Conservation (phyloP, 73 alveolate genomes). For the Blepharisma stoltei region DNA sequence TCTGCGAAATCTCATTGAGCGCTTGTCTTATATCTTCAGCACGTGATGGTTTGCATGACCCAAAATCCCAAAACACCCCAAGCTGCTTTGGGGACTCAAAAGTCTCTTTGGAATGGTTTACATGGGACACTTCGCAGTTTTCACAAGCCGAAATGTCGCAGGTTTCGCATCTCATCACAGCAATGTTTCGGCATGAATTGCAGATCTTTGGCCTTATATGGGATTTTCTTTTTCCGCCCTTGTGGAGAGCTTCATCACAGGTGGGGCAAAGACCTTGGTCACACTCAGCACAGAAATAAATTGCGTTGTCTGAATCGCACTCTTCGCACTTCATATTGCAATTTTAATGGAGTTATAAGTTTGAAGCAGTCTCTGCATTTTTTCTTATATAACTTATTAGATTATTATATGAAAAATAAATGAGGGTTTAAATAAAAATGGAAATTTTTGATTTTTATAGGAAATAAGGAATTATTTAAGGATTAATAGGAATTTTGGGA, state of each 20-base stretch:
- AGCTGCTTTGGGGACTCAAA: background rate
- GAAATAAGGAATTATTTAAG: no score
- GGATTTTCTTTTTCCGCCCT: conserved; percentile 27
- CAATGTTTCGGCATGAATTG: background rate
- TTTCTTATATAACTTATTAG: no score
- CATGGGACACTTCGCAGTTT: background rate
- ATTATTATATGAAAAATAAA: no score
- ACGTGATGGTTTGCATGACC: conserved; percentile 16
- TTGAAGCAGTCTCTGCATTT: no score
- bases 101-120: background rate
- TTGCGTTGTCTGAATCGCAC: conserved; percentile 9
- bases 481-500: no score
- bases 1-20: background rate
- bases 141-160: background rate
- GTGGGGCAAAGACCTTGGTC: conserved; percentile 29
- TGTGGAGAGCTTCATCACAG: conserved; percentile 36
- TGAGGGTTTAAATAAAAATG: no score
- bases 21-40: conserved; percentile 2
- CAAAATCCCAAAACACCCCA: conserved; percentile 22
- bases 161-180: background rate
- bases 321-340: conserved; percentile 28
- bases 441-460: no score
- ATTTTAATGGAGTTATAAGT: no score
- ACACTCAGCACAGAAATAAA: conserved; percentile 33
- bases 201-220: conserved; percentile 20